Conservation (phyloP, 148 eudicot genomes). For the Nyssa sinensis region DNA sequence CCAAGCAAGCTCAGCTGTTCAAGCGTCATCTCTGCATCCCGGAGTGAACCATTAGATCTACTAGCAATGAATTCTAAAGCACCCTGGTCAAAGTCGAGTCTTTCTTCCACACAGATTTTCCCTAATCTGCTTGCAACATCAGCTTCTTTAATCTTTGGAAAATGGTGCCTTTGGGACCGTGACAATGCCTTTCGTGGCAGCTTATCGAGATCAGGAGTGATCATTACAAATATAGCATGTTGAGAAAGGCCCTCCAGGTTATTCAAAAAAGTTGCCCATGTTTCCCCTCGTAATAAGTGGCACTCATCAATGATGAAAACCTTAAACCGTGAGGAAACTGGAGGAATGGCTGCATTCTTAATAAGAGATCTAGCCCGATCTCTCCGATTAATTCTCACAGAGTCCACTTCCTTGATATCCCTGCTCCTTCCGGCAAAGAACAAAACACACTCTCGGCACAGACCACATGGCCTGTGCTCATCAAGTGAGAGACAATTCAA, state of each 20-base stretch:
- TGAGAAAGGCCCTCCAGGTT: slow-evolving; percentile 52
- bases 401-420: slow-evolving; percentile 86
- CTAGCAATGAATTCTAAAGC: slow-evolving; percentile 84
- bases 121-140: slow-evolving; percentile 52
- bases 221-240: slow-evolving; percentile 70
- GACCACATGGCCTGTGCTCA: slow-evolving; percentile 66
- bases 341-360: slow-evolving; percentile 56
- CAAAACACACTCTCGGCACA: slow-evolving; percentile 72
- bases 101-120: slow-evolving; percentile 75
- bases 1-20: slow-evolving; percentile 93
- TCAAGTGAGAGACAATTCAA: slow-evolving; percentile 73
- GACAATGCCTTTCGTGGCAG: slow-evolving; percentile 68
- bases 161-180: slow-evolving; percentile 62
- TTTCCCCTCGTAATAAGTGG: slow-evolving; percentile 66
- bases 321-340: slow-evolving; percentile 74
- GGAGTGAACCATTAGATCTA: slow-evolving; percentile 82
- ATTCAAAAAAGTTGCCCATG: slow-evolving; percentile 70
- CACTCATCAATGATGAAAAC: slow-evolving; percentile 88
- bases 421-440: slow-evolving; percentile 79
- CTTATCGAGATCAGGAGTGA: slow-evolving; percentile 82
- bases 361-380: slow-evolving; percentile 57
- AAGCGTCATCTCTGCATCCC: slow-evolving; percentile 97
- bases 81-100: slow-evolving; percentile 65
- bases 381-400: slow-evolving; percentile 61
- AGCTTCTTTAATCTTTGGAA: slow-evolving; percentile 63